Percentiles rank a stretch among this genome's conserved stretches.
These are phyloP conservation scores for Nakazawaea populi DNA, from an alignment of 805 yeast species.

Conservation along the genomic window DNA sequence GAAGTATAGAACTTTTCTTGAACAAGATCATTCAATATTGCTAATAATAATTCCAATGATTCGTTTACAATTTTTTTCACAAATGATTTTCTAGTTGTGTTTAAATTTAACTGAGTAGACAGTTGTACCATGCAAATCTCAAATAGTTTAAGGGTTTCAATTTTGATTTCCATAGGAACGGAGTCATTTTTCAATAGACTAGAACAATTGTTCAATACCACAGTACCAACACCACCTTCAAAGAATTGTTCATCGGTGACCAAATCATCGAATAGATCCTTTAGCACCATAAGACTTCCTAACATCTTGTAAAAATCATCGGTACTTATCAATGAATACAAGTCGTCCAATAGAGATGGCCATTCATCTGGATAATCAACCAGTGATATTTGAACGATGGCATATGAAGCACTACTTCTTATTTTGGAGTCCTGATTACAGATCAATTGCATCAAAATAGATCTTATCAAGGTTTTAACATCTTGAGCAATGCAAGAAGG, in stretches of 20 bases:
- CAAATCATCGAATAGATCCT: conserved; percentile 80
- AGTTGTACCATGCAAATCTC: conserved; percentile 48
- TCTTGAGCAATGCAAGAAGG: conserved; percentile 42
- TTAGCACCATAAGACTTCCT: conserved; percentile 56
- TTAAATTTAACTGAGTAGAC: conserved; percentile 39
- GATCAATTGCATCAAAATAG: conserved; percentile 42
- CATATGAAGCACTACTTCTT: conserved; percentile 62
- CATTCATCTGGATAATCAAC: conserved; percentile 95
- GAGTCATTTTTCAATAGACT: conserved; percentile 28
- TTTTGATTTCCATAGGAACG: conserved; percentile 32
- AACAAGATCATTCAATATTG: conserved; percentile 10
- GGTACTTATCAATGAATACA: conserved; percentile 37
- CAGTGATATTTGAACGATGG: conserved; percentile 78
- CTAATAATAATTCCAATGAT: conserved; percentile 18
- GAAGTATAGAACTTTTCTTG: conserved; percentile 11
- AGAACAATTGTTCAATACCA: conserved; percentile 45
- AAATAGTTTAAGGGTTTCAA: conserved; percentile 45
- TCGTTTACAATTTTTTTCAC: conserved; percentile 25
- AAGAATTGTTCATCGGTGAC: conserved; percentile 85
- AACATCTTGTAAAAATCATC: conserved; percentile 27
- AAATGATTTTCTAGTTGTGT: conserved; percentile 28
- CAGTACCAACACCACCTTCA: conserved; percentile 60
- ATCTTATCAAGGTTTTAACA: conserved; percentile 46
- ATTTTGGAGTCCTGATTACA: conserved; percentile 50
- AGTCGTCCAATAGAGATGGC: conserved; percentile 58